Base-by-base conservation (phyloP, 495 filamentous ascomycete species). In the Penicilliopsis zonata region DNA sequence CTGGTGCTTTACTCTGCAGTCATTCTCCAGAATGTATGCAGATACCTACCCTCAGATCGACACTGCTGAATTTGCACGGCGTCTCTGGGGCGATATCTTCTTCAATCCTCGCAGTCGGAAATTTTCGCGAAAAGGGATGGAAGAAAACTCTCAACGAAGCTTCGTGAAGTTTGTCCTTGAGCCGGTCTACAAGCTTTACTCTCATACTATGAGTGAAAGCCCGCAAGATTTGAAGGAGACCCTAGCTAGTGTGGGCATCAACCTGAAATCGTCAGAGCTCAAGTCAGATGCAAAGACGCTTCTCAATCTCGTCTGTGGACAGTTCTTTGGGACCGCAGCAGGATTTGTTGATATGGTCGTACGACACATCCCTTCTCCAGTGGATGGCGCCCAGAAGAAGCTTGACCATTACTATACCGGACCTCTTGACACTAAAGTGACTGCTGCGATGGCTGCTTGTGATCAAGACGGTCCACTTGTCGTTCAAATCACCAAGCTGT, bases 321-420 rank as follows among this genome's bases (percentile, higher is more conserved):
- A 94, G 45, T 98, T 95, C 58, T 98, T 98, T 42, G 90, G 88
- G 13, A 74, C 81, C 19, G 79, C 85, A 5, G 74, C 73, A 24
- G 90, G 86, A 0, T 92, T 98, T 45, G 88, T 96, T 8, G 92
- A 98, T 48, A 96, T 96, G 90, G 55, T 94, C 28, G 72, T 87
- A 18, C 69, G 86, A 37, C 86, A 98, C 55, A 65, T 95, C 34
- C 90, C 92, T 3, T 94, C 90, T 7, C 86, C 90, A 1, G 63
- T 74, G 1, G 80, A 83, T 30, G 88, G 82, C 13, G 81, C 85
- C 5, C 69, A 77, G 50, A 65, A 67, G 37, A 76, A 80, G 46
- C 60, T 95, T 24, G 72, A 87, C 39, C 73, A 74, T 25, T 92
- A 92, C 56, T 98, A 96, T 52, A 95, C 88, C 17, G 90, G 90